Conservation (phyloP, 129 eudicot species). For the Lactuca sativa region DNA sequence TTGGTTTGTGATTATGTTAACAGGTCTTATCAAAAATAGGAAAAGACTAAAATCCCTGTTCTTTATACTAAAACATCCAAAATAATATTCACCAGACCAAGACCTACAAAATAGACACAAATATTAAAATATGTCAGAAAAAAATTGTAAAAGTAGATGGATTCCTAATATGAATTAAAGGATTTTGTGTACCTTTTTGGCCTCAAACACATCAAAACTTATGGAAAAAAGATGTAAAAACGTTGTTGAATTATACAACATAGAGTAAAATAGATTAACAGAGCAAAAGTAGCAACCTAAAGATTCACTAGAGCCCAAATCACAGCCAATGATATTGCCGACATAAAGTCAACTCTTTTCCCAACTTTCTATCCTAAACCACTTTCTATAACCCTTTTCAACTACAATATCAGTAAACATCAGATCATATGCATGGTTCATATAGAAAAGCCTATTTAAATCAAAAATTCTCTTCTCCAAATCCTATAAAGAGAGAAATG, state of each 20-base stretch:
- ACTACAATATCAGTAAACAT: constrained; percentile 21
- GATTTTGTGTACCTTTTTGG: constrained; percentile 55
- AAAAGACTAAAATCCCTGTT: constrained; percentile 36
- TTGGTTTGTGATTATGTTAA: constrained; percentile 13
- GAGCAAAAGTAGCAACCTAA: constrained; percentile 39
- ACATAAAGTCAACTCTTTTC: constrained; percentile 60
- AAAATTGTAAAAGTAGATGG: not conserved
- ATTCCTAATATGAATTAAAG: not conserved
- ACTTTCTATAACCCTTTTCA: constrained; percentile 20
- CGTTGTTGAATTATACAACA: constrained; percentile 71
- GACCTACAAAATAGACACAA: constrained; percentile 59
- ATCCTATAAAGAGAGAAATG: not conserved
- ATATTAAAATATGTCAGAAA: constrained; percentile 11
- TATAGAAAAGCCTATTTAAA: constrained; percentile 6
- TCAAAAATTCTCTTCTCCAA: not conserved
- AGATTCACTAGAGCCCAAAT: constrained; percentile 58
- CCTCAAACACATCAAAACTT: constrained; percentile 99
- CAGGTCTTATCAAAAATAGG: constrained; percentile 58
- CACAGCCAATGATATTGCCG: constrained; percentile 53
- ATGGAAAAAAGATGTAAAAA: constrained; percentile 21
- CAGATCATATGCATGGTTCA: constrained; percentile 24
- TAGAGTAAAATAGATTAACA: constrained; percentile 35
- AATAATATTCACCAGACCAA: constrained; percentile 88
- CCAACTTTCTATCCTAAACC: constrained; percentile 28
- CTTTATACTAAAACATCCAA: constrained; percentile 79